Evolutionary conservation across 2,329 filamentous ascomycete genomes (phyloP).

Genomic region (Ophiostoma fasciatum): DNA sequence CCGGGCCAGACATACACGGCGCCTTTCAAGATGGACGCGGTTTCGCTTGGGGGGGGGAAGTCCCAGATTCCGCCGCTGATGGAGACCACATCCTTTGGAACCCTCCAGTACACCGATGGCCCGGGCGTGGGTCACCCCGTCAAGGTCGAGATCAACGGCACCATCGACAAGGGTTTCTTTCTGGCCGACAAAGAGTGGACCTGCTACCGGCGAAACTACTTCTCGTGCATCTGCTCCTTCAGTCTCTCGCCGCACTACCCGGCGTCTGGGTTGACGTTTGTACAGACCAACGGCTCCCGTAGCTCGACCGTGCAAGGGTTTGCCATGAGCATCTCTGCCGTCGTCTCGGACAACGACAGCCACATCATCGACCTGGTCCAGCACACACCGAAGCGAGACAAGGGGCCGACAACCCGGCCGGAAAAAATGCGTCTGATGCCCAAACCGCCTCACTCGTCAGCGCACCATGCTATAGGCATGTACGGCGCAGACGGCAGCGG

Average conservation of each 20-base stretch:
- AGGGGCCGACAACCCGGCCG: conserved; percentile 65
- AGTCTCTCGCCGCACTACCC: conserved; percentile 44
- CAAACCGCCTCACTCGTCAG: conserved; percentile 40
- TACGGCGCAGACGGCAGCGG: conserved; percentile 20
- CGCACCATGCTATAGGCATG: conserved; percentile 28
- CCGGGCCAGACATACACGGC: conserved; percentile 30
- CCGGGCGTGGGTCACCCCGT: conserved; percentile 31
- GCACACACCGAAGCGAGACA: conserved; percentile 84
- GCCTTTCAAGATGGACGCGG: conserved; percentile 36
- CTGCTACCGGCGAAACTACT: conserved; percentile 85
- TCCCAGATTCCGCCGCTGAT: conserved; percentile 37
- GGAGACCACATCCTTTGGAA: conserved; percentile 36
- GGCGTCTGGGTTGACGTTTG: conserved; percentile 34
- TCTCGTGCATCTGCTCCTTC: conserved; percentile 71
- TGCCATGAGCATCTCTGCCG: conserved; percentile 72
- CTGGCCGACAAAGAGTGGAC: conserved; percentile 72
- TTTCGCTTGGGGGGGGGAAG: conserved; percentile 26
- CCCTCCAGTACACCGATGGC: conserved; percentile 46
- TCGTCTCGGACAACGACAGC: conserved; percentile 59
- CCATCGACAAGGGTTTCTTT: conserved; percentile 85
- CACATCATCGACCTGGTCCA: conserved; percentile 76
- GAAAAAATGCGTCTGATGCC: conserved; percentile 53
- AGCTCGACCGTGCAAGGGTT: conserved; percentile 57
- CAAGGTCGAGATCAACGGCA: conserved; percentile 59
- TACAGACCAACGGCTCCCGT: conserved; percentile 32